Evolutionary conservation across 768 basidiomycete genomes (phyloP).

Genomic region (Podaxis mareebaensis): DNA sequence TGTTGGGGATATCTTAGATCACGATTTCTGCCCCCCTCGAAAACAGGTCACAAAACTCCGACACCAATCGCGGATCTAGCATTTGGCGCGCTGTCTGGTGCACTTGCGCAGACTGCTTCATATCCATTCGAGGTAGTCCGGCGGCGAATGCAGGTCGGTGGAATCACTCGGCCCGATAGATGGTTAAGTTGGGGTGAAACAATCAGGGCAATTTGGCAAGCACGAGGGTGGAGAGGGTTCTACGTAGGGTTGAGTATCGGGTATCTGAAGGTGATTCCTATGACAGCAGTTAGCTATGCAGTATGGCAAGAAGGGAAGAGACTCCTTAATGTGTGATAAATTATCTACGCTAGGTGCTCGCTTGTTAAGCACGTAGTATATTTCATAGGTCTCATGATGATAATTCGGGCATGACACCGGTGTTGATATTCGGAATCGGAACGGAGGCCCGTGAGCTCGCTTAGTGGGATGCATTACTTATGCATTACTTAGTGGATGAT

Average conservation of each 20-base stretch:
- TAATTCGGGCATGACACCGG: not conserved
- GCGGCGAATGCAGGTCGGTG: conserved; percentile 93
- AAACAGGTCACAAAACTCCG: conserved; percentile 35
- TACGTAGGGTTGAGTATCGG: conserved; percentile 91
- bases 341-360: not conserved
- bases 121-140: conserved; percentile 96
- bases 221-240: conserved; percentile 83
- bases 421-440: not conserved
- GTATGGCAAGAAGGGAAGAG: conserved; percentile 87
- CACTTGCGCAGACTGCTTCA: conserved; percentile 82
- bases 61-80: conserved; percentile 65
- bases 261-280: conserved; percentile 92
- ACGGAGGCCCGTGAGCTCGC: not conserved
- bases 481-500: not conserved
- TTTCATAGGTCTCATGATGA: not conserved
- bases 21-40: conserved; percentile 49
- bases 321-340: conserved; percentile 41
- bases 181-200: conserved; percentile 86
- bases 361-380: not conserved
- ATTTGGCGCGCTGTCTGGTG: conserved; percentile 86
- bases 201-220: conserved; percentile 59
- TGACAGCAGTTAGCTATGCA: conserved; percentile 91
- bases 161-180: conserved; percentile 71
- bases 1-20: conserved; percentile 82
- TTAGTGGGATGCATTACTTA: not conserved